Conservation (phyloP, 306 rosid species). For the Prunus dulcis region DNA sequence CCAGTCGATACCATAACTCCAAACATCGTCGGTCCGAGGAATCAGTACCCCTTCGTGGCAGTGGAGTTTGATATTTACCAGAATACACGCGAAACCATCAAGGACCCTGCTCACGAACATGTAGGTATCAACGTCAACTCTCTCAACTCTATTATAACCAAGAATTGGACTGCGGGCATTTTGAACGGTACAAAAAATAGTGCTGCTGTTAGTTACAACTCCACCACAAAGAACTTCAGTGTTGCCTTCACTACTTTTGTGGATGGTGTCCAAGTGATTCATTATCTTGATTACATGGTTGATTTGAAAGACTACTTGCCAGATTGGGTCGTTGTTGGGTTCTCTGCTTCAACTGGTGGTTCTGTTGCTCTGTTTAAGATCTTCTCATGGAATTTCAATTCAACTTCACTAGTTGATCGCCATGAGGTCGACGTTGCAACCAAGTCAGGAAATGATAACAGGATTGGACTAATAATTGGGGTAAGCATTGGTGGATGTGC, state of each 20-base stretch:
- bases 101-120: too few relatives aligned
- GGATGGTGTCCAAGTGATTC: too few relatives aligned
- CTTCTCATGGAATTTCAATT: neutral
- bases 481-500: neutral
- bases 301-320: too few relatives aligned
- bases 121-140: too few relatives aligned
- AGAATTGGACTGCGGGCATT: too few relatives aligned
- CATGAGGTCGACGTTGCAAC: neutral
- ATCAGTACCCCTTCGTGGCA: conserved; percentile 19
- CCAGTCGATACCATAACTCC: neutral
- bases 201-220: too few relatives aligned
- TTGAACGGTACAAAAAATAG: too few relatives aligned
- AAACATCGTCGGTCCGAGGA: neutral
- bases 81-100: too few relatives aligned
- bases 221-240: too few relatives aligned
- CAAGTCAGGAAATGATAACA: neutral
- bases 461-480: neutral
- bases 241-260: too few relatives aligned
- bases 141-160: too few relatives aligned
- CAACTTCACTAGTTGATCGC: neutral
- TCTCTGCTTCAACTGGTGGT: conserved; percentile 8
- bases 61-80: conserved; percentile 39
- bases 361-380: neutral
- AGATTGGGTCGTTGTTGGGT: conserved; percentile 14
- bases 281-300: too few relatives aligned